These are phyloP conservation scores for Lodderomyces parapsilosis DNA, from an alignment of 1,139 yeast genomes.

Conservation along the genomic window DNA sequence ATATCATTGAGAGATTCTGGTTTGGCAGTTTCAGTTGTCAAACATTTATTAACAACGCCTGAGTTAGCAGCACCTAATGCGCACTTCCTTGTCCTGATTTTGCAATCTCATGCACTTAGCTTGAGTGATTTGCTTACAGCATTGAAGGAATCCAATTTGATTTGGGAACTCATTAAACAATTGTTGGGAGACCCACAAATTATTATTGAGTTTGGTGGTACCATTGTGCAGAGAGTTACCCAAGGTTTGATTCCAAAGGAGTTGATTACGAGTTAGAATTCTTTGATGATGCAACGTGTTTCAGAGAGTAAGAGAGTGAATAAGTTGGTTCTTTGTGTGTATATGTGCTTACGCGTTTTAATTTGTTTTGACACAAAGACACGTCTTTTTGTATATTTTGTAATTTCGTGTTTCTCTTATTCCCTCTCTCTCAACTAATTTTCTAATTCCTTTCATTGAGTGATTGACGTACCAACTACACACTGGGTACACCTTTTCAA, in stretches of 20 bases:
- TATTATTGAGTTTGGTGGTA: slow-evolving; percentile 19
- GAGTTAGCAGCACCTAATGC: slow-evolving; percentile 28
- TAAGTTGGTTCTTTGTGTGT: background rate
- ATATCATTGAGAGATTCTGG: slow-evolving; percentile 31
- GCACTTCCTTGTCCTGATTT: slow-evolving; percentile 23
- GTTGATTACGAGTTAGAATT: too few species aligned
- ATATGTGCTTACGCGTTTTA: background rate
- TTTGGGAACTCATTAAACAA: slow-evolving; percentile 19
- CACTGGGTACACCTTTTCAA: background rate
- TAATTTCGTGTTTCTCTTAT: slow-evolving; percentile 4
- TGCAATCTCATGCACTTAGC: slow-evolving; percentile 25
- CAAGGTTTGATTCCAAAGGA: slow-evolving; percentile 21
- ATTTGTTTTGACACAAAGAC: background rate
- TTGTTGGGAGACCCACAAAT: slow-evolving; percentile 19
- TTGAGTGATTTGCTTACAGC: slow-evolving; percentile 22
- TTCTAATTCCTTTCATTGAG: slow-evolving; percentile 4
- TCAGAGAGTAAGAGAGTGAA: too few species aligned
- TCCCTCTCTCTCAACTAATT: slow-evolving; percentile 2
- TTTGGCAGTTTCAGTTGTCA: slow-evolving; percentile 26
- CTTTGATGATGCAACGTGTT: too few species aligned
- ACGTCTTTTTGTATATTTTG: background rate
- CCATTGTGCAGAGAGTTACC: slow-evolving; percentile 18
- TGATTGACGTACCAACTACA: background rate
- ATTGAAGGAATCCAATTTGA: slow-evolving; percentile 22
- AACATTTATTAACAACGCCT: slow-evolving; percentile 27